phyloP scores from a whole-genome alignment of 1,139 yeast species.

The Saccharomyces hybrid region DNA sequence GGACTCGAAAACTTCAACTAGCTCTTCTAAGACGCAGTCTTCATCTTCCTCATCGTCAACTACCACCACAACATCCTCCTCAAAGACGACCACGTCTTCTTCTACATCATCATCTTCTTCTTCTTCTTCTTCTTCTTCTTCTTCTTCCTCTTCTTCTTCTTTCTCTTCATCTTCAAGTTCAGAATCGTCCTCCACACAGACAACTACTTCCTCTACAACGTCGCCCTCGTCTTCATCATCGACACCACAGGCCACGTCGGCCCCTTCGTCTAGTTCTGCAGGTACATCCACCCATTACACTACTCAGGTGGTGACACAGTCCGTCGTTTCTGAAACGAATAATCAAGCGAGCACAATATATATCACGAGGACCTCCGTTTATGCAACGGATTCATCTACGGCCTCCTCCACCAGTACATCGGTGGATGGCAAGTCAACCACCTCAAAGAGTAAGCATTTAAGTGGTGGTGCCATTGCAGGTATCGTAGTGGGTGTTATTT shows the following conservation, averaged over 20 bases:
- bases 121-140: not conserved
- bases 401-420: conserved; percentile 7
- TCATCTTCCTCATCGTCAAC: conserved; percentile 5
- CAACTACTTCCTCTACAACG: not conserved
- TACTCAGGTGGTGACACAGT: conserved; percentile 11
- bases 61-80: conserved; percentile 4
- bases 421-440: conserved; percentile 6
- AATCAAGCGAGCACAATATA: conserved; percentile 11
- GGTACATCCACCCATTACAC: conserved; percentile 6
- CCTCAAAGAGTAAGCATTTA: conserved; percentile 21
- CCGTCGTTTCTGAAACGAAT: conserved; percentile 12
- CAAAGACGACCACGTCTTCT: conserved; percentile 2
- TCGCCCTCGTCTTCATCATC: conserved; percentile 3
- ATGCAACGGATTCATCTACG: conserved; percentile 8
- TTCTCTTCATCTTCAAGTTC: not conserved
- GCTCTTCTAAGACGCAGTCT: conserved; percentile 8
- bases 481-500: conserved; percentile 54
- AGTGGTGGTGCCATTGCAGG: conserved; percentile 70
- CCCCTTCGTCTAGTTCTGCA: conserved; percentile 3
- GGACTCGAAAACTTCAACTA: conserved; percentile 11
- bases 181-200: not conserved
- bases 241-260: conserved; percentile 2
- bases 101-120: conserved; percentile 1
- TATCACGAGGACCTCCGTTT: conserved; percentile 19
- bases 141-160: not conserved